Conservation (phyloP, 805 yeast species). For the Kregervanrija pseudodelftensis region DNA sequence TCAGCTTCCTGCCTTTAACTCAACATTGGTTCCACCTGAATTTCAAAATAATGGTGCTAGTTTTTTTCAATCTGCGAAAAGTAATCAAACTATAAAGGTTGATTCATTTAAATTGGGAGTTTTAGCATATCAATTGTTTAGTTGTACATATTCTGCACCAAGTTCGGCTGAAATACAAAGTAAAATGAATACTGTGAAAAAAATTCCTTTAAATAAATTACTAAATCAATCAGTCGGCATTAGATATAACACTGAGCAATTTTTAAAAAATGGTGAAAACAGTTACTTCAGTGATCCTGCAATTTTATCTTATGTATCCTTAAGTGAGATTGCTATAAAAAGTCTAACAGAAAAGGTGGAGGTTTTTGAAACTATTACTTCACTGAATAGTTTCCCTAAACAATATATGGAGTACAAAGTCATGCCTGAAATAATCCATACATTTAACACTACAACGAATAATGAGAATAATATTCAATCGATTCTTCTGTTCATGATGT, state of each 20-base stretch:
- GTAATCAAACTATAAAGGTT: conserved; percentile 34
- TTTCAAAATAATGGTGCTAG: conserved; percentile 38
- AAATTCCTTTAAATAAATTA: conserved; percentile 38
- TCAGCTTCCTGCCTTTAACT: conserved; percentile 20
- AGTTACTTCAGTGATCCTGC: conserved; percentile 38
- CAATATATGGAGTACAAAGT: conserved; percentile 53
- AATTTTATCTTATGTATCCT: conserved; percentile 42
- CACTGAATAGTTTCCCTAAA: conserved; percentile 33
- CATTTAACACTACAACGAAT: conserved; percentile 26
- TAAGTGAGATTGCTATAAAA: conserved; percentile 51
- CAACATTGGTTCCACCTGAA: conserved; percentile 43
- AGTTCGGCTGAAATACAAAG: conserved; percentile 2
- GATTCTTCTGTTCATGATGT: conserved; percentile 33
- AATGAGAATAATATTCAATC: conserved; percentile 21
- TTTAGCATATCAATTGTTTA: conserved; percentile 42
- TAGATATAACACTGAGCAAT: conserved; percentile 32
- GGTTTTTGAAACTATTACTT: conserved; percentile 32
- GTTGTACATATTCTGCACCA: conserved; percentile 12
- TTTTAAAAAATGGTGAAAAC: conserved; percentile 25
- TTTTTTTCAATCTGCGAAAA: conserved; percentile 21
- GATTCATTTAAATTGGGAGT: conserved; percentile 64
- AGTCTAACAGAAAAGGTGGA: conserved; percentile 46
- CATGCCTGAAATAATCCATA: conserved; percentile 60
- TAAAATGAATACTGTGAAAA: conserved; percentile 9
- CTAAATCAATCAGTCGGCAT: conserved; percentile 30